Conservation (phyloP, 106 monocot genomes). For the Posidonia australis region DNA sequence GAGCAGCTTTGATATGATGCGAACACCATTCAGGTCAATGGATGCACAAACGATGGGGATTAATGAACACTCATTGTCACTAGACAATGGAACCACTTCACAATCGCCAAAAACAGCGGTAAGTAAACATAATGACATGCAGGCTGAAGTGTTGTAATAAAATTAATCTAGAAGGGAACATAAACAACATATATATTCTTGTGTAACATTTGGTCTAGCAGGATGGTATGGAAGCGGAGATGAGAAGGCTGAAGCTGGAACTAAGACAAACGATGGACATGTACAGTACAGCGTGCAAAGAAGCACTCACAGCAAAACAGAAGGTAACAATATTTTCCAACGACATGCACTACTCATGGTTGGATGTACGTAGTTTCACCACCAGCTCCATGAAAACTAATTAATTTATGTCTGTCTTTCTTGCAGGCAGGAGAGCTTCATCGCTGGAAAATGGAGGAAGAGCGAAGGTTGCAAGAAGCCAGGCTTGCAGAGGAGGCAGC, state of each 20-base stretch:
- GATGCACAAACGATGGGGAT: conserved; percentile 14
- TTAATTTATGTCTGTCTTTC: neutral
- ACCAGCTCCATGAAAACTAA: too few relatives aligned
- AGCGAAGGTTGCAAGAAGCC: conserved; percentile 38
- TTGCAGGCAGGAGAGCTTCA: conserved; percentile 52
- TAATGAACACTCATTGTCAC: conserved; percentile 11
- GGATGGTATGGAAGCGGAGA: conserved; percentile 63
- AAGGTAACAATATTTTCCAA: too few relatives aligned
- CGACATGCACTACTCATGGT: too few relatives aligned
- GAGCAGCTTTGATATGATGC: conserved; percentile 21
- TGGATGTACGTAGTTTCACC: too few relatives aligned
- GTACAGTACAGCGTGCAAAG: conserved; percentile 72
- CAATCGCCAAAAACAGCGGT: neutral
- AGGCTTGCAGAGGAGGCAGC: conserved; percentile 41
- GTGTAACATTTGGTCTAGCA: conserved; percentile 10
- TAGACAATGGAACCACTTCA: too few relatives aligned
- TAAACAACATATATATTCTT: too few relatives aligned
- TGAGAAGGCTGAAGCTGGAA: conserved; percentile 57
- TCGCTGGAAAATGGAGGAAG: conserved; percentile 57
- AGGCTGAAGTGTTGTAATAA: too few relatives aligned
- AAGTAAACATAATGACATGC: neutral
- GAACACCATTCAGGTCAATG: conserved; percentile 4
- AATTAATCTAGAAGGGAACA: too few relatives aligned
- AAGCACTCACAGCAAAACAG: conserved; percentile 56
- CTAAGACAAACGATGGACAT: conserved; percentile 75